Conservation (phyloP, 768 basidiomycete genomes). For the Rossbeevera mucosa region DNA sequence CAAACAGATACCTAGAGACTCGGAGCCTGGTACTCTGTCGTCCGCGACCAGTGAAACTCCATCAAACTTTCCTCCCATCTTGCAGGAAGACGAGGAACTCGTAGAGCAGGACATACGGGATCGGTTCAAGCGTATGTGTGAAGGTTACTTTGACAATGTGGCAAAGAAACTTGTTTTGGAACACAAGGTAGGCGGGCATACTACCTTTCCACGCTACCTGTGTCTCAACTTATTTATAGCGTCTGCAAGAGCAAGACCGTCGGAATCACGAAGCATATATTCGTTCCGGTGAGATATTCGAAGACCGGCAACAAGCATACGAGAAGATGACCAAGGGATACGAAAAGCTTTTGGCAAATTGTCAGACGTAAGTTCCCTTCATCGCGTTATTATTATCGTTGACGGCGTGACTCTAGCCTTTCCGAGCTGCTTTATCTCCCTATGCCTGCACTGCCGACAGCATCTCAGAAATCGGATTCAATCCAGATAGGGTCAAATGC, state of each 20-base stretch:
- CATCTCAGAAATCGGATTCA: constrained; percentile 75
- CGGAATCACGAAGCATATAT: constrained; percentile 99
- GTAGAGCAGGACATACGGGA: constrained; percentile 84
- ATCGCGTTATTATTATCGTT: neutral
- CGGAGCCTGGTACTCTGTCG: constrained; percentile 57
- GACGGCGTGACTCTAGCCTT: constrained; percentile 45
- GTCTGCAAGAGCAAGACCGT: constrained; percentile 93
- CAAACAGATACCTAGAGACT: constrained; percentile 55
- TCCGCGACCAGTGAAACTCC: constrained; percentile 30
- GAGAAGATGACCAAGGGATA: constrained; percentile 98
- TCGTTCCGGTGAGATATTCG: constrained; percentile 97
- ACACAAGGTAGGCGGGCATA: constrained; percentile 62
- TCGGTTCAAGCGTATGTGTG: constrained; percentile 88
- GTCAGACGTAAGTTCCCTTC: constrained; percentile 66
- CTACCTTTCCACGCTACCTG: neutral
- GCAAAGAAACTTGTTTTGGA: constrained; percentile 89
- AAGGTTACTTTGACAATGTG: constrained; percentile 88
- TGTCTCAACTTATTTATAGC: constrained; percentile 41
- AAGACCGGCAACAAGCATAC: constrained; percentile 97
- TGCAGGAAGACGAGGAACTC: constrained; percentile 62
- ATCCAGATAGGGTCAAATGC: constrained; percentile 63
- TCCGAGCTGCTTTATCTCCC: constrained; percentile 87
- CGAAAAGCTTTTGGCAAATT: constrained; percentile 84
- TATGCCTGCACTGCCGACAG: constrained; percentile 78
- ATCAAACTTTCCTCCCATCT: constrained; percentile 38